Base-by-base conservation (phyloP, 352 stramenopile species). In the Pythium sukuiense region DNA sequence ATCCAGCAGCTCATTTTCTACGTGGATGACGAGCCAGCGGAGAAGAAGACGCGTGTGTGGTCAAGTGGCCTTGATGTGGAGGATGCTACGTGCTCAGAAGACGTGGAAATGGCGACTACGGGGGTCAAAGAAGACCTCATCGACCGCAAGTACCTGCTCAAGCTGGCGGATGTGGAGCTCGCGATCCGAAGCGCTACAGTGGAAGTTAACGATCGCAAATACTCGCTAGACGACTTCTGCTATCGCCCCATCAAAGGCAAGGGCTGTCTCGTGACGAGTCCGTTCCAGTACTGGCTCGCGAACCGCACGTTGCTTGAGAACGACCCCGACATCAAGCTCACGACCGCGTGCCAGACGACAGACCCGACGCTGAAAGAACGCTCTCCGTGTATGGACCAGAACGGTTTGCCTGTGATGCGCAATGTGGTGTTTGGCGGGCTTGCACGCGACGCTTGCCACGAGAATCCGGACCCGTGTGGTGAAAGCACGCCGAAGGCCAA, bases 1-100 rank as follows among this genome's bases (percentile, higher is more conserved):
- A 76, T 96, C 59, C 64, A 96, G 65, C 87, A 96, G 62, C 76
- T 96, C 69, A 92, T 96, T 62, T 94, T 96, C 61, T 91, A 89
- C 73, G 73, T 80, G 1, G 73, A 71, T 26, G 13, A 45, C 24
- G 53, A 59, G 20, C 35, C 35, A 3, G 1, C n/a, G 3, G 14
- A 37, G 9, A 54, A 30, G 26, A 53, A 59, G 9, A 48, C 39
- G 18, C 24, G 30, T 37, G 49, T 20, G 2, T 7, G 4, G 3
- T 7, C 9, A 39, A 39, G 2, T 2, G n/a, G 39, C 11, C 35
- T 29, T 5, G 20, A 2, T 55, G 37, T 20, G 24, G 59, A 56
- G 8, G 20, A 65, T 69, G 54, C 46, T 37, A 20, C 26, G 32
- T 55, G 35, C 46, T 32, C 33, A 37, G 26, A 53, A 3, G 37